Evolutionary conservation across 2,329 filamentous ascomycete genomes (phyloP).

Genomic region (Exophiala dermatitidis): DNA sequence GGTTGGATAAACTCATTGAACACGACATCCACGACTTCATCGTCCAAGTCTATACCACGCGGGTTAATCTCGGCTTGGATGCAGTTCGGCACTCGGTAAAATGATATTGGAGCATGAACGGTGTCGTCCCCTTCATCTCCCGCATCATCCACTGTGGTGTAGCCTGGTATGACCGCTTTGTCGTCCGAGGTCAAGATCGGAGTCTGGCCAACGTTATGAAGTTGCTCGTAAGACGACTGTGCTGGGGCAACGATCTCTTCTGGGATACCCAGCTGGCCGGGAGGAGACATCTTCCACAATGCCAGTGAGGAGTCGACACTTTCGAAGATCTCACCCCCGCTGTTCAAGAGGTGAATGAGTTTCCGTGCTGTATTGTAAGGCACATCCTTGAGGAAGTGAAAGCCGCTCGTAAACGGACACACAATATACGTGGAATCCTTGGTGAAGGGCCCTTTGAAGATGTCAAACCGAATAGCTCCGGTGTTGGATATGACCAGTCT

Average conservation of each 20-base stretch:
- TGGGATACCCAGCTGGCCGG: conserved; percentile 36
- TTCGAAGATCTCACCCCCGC: conserved; percentile 46
- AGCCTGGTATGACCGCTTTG: conserved; percentile 56
- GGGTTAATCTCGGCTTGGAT: conserved; percentile 62
- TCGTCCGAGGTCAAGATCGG: conserved; percentile 31
- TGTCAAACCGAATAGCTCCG: conserved; percentile 87
- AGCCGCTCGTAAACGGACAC: conserved; percentile 76
- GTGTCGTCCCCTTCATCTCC: conserved; percentile 86
- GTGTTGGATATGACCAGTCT: conserved; percentile 76
- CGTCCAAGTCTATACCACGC: conserved; percentile 41
- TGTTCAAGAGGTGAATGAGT: conserved; percentile 55
- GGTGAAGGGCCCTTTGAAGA: conserved; percentile 88
- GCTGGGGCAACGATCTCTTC: conserved; percentile 14
- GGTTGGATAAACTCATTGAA: conserved; percentile 88
- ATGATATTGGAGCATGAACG: conserved; percentile 64
- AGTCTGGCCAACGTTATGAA: neutral
- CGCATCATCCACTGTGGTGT: conserved; percentile 81
- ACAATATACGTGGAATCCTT: conserved; percentile 78
- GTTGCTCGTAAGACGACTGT: neutral
- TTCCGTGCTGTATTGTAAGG: conserved; percentile 67
- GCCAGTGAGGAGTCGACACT: conserved; percentile 33
- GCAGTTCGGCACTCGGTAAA: conserved; percentile 75
- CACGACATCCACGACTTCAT: conserved; percentile 70
- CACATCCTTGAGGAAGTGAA: conserved; percentile 71
- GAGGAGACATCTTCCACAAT: conserved; percentile 35